Evolutionary conservation across 208 protist genomes (phyloP).

Genomic region (Leishmania gerbilli): DNA sequence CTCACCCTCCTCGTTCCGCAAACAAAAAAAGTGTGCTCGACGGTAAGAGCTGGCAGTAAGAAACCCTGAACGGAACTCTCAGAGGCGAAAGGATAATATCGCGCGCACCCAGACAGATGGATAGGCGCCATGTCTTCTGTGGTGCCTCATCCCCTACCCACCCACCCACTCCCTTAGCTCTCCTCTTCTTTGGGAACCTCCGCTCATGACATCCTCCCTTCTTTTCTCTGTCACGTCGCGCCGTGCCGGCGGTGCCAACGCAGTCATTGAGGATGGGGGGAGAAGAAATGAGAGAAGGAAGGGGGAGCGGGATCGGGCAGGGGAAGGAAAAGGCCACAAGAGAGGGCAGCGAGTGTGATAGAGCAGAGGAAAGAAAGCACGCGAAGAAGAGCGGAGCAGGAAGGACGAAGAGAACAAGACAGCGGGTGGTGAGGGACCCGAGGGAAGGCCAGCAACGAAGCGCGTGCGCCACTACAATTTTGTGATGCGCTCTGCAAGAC

Average conservation of each 20-base stretch:
- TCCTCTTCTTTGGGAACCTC: not conserved
- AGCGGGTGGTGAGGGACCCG: not conserved
- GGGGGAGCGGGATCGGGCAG: not conserved
- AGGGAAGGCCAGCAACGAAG: not conserved
- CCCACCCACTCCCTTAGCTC: not conserved
- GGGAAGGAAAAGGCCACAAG: not conserved
- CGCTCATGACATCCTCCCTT: not conserved
- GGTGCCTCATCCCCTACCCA: not conserved
- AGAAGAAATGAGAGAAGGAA: not conserved
- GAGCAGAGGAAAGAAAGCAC: not conserved
- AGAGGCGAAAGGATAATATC: not conserved
- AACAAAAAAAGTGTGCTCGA: not conserved
- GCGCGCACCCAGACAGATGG: not conserved
- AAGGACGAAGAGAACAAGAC: not conserved
- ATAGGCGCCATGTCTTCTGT: not conserved
- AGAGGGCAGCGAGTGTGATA: not conserved
- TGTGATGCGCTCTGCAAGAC: conserved; percentile 51
- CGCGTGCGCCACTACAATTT: conserved; percentile 27
- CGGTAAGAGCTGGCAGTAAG: not conserved
- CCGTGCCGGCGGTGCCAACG: not conserved
- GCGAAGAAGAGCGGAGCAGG: not conserved
- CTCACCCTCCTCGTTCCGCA: not conserved
- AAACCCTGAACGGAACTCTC: not conserved
- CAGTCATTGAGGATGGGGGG: not conserved
- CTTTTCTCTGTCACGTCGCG: no score